Conservation (phyloP, 2,329 filamentous ascomycete genomes). For the Huntiella bhutanensis region DNA sequence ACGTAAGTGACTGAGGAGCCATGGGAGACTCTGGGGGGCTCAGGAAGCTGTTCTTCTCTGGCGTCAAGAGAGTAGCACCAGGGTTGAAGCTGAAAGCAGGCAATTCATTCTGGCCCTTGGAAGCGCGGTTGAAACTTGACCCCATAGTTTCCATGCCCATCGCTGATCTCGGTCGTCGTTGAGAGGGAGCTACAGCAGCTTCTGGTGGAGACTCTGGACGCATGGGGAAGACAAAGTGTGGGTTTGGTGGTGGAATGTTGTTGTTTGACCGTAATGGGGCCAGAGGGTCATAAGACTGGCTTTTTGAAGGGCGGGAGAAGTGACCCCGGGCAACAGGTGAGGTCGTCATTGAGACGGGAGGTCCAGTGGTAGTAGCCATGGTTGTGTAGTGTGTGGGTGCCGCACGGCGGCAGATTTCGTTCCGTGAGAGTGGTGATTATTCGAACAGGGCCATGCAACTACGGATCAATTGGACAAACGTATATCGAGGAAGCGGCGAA, state of each 20-base stretch:
- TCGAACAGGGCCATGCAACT: background rate
- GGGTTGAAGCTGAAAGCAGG: conserved; percentile 40
- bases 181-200: conserved; percentile 23
- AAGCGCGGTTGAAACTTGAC: conserved; percentile 7
- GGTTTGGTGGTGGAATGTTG: conserved; percentile 34
- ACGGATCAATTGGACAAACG: background rate
- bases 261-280: background rate
- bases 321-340: background rate
- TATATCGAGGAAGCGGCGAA: background rate
- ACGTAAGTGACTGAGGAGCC: conserved; percentile 19
- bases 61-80: conserved; percentile 18
- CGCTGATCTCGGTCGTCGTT: conserved; percentile 33
- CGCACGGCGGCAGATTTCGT: conserved; percentile 8
- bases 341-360: background rate
- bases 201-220: conserved; percentile 26
- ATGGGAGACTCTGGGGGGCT: conserved; percentile 36
- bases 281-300: conserved; percentile 9
- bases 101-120: conserved; percentile 21
- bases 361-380: conserved; percentile 7
- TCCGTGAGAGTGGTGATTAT: background rate
- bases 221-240: conserved; percentile 44
- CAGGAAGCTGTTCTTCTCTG: conserved; percentile 22
- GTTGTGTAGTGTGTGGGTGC: conserved; percentile 1
- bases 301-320: conserved; percentile 10
- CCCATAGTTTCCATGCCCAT: conserved; percentile 25